Conservation (phyloP, 495 filamentous ascomycete species). For the Chaetomium tenue region DNA sequence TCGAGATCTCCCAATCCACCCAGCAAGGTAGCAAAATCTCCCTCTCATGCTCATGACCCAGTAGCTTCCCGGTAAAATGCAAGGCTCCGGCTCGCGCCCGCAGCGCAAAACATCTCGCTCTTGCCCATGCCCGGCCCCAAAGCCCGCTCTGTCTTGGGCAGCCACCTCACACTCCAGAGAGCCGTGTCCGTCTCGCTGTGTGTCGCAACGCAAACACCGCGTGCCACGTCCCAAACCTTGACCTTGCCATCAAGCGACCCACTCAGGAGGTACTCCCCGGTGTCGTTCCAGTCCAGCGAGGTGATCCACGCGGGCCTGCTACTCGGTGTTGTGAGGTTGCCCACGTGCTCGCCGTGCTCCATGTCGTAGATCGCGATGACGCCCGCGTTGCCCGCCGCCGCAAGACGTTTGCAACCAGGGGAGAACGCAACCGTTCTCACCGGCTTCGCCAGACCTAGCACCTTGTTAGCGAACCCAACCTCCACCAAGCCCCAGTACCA, state of each 20-base stretch:
- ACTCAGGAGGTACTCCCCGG: slow-evolving; percentile 89
- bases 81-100: slow-evolving; percentile 75
- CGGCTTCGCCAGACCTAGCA: slow-evolving; percentile 74
- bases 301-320: slow-evolving; percentile 78
- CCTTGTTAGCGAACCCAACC: not conserved
- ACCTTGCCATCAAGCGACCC: slow-evolving; percentile 88
- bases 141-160: slow-evolving; percentile 62
- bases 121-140: slow-evolving; percentile 49
- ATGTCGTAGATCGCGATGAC: slow-evolving; percentile 92
- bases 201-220: slow-evolving; percentile 81
- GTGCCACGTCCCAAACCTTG: slow-evolving; percentile 90
- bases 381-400: slow-evolving; percentile 86
- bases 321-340: slow-evolving; percentile 63
- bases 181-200: slow-evolving; percentile 86
- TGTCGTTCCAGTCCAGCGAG: slow-evolving; percentile 85
- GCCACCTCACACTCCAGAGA: slow-evolving; percentile 84
- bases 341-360: slow-evolving; percentile 85
- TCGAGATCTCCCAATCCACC: not conserved
- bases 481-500: not conserved
- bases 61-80: slow-evolving; percentile 92
- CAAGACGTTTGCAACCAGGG: slow-evolving; percentile 76
- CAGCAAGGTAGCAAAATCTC: not conserved
- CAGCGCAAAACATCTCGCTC: slow-evolving; percentile 84
- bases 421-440: slow-evolving; percentile 84
- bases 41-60: slow-evolving; percentile 50